Base-by-base conservation (phyloP, 345 rosid genomes). In the Aethionema arabicum region DNA sequence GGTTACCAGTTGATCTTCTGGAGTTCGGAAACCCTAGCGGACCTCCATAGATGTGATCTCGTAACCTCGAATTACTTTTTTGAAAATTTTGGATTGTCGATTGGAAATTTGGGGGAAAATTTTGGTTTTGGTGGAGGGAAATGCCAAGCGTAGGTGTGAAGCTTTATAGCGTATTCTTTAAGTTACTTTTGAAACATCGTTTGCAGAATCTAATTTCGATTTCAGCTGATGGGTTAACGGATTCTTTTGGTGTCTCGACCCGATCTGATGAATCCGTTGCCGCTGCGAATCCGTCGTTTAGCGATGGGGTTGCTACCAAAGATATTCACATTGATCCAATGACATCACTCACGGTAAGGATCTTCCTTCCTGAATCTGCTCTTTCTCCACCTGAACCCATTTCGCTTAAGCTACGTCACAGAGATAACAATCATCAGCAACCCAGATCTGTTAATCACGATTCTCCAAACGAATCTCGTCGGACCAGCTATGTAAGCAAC, bases 241-340 rank as follows among this genome's bases (percentile, higher is more conserved):
- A 75, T 55, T 48, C 83, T 0, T 87, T 79, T 33, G 88, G 88
- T 7, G 65, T 78, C 10, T 77, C 87, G 6, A 76, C 83, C 33
- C 84, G 91, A n/a, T 76, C 78, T 5, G 80, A 77, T 8, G 87
- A 78, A 57, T 65, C 85, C 44, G 72, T 74, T 16, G 55, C 80
- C 32, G 66, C 82, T 8, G 64, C 77, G 52, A 79, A 79, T 56
- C 86, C 90, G 6, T 79, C 91, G 4, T 84, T 82, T 71, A 32
- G 72, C 52, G 83, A 79, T 30, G 91, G 85, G 0, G 87, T 85
- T 15, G 87, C 88, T 5, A 85, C 89, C 44, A 87, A 87, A 68
- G 95, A 87, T 52, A 75, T 85, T 47, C 95, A 85, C 72, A 69
- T 84, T 52, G 88, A 85, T 72, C 79, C 87, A 1, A 77, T 74